These are phyloP conservation scores for Lavandula angustifolia DNA, from an alignment of 257 asterid species.

Conservation along the genomic window DNA sequence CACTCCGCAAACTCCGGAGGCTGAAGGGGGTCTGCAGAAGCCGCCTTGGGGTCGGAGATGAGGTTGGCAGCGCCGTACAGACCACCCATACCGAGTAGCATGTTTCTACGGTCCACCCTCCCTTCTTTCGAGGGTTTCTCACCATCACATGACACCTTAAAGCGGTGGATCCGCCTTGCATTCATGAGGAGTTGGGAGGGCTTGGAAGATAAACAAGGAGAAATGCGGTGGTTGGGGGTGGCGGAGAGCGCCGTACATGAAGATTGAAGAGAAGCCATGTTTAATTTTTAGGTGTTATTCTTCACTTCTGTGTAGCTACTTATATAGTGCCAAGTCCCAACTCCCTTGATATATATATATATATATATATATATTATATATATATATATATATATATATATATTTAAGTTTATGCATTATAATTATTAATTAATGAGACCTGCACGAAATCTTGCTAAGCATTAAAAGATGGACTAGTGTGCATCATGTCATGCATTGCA, in stretches of 20 bases:
- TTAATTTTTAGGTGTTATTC: too few species aligned
- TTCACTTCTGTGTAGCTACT: too few species aligned
- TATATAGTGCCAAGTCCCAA: too few species aligned
- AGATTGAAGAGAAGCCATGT: constrained; percentile 38
- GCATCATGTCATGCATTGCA: too few species aligned
- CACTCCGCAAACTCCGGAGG: constrained; percentile 43
- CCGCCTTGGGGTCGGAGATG: constrained; percentile 29
- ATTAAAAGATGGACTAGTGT: too few species aligned
- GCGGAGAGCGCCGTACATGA: constrained; percentile 18
- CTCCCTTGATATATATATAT: too few species aligned
- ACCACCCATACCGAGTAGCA: constrained; percentile 42
- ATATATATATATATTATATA: too few species aligned
- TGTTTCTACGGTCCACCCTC: constrained; percentile 40
- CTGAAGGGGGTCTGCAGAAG: constrained; percentile 32
- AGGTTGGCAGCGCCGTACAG: constrained; percentile 40
- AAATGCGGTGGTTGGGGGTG: neutral
- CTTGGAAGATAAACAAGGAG: constrained; percentile 29
- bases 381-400: too few species aligned
- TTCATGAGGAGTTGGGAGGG: constrained; percentile 31
- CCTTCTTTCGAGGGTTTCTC: constrained; percentile 13
- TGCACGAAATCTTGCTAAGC: too few species aligned
- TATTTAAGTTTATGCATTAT: too few species aligned
- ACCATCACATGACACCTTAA: constrained; percentile 32
- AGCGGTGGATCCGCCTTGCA: constrained; percentile 24
- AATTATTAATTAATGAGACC: too few species aligned